Base-by-base conservation (phyloP, 2,329 filamentous ascomycete species). In the Beauveria sp. region DNA sequence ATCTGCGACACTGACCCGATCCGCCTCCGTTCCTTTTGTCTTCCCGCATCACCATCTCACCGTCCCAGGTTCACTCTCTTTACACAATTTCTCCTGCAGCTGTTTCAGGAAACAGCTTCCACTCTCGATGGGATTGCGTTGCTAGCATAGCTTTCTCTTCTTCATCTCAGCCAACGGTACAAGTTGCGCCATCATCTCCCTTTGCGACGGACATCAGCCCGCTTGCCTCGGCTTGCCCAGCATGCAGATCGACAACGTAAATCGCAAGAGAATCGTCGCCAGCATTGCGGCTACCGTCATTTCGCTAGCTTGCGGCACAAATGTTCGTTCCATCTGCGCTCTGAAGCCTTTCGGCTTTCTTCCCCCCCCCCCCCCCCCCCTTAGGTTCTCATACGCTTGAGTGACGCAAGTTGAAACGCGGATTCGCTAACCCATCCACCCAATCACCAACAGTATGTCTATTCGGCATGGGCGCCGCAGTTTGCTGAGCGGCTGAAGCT, bases 391-490 rank as follows among this genome's bases (percentile, higher is more conserved):
- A 24, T 16, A 22, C 22, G 14, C 30, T 45, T 18, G 30, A 16
- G 49, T 53, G 50, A 53, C 50, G 20, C 49, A 42, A 7, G 18
- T 40, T 51, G 50, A 49, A 58, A 46, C 53, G 45, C 54, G 40
- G 14, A 49, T 63, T 30, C 28, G 49, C 58, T 60, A 30, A 58
- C 46, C 4, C 26, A 16, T 8, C 30, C 30, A 34, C 30, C 45
- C 28, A 18, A 14, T 45, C 24, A 56, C 42, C 18, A 57, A 55
- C 71, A 97, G 91, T 98, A 99, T 84, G 93, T 93, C 71, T 99
- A 97, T 76, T 97, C 92, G 60, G 93, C 93, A 75, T 99, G 95
- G 93, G 92, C 91, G 16, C 95, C 95, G 22, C 93, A 97, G 75
- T 97, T 97, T 71, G 92, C 93, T 55, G 87, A 96, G 70, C 87